phyloP scores from a whole-genome alignment of 2,329 filamentous ascomycete species.

The Aspergillus jensenii region DNA sequence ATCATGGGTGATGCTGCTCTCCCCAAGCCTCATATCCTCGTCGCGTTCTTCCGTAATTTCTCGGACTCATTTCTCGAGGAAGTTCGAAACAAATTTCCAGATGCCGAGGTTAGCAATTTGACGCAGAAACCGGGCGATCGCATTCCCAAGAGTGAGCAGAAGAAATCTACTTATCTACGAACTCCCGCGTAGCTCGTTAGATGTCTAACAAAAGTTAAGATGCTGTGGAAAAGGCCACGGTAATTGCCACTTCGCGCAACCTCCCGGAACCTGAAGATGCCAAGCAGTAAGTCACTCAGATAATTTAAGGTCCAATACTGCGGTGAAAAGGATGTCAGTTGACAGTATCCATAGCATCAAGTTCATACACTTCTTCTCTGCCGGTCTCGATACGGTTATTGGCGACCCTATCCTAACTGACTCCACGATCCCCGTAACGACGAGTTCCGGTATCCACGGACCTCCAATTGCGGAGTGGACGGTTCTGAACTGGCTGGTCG shows the following conservation, averaged over 20 bases:
- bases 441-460: constrained; percentile 57
- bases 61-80: constrained; percentile 16
- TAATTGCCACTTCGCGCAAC: constrained; percentile 26
- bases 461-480: constrained; percentile 69
- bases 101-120: constrained; percentile 22
- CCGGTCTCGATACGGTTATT: constrained; percentile 57
- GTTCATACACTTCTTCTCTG: constrained; percentile 58
- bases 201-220: constrained; percentile 14
- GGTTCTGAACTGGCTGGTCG: constrained; percentile 60
- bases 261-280: constrained; percentile 30
- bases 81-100: constrained; percentile 23
- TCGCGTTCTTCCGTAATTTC: constrained; percentile 20
- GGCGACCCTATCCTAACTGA: constrained; percentile 55
- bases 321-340: not conserved
- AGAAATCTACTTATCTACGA: not conserved
- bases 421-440: constrained; percentile 55
- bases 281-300: constrained; percentile 19
- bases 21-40: constrained; percentile 22
- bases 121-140: constrained; percentile 11
- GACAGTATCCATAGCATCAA: constrained; percentile 33
- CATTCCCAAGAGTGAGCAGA: constrained; percentile 24
- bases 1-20: constrained; percentile 25
- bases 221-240: constrained; percentile 22
- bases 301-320: not conserved
- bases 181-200: not conserved